phyloP scores from a whole-genome alignment of 2,329 filamentous ascomycete genomes.

The Setomelanomma holmii region DNA sequence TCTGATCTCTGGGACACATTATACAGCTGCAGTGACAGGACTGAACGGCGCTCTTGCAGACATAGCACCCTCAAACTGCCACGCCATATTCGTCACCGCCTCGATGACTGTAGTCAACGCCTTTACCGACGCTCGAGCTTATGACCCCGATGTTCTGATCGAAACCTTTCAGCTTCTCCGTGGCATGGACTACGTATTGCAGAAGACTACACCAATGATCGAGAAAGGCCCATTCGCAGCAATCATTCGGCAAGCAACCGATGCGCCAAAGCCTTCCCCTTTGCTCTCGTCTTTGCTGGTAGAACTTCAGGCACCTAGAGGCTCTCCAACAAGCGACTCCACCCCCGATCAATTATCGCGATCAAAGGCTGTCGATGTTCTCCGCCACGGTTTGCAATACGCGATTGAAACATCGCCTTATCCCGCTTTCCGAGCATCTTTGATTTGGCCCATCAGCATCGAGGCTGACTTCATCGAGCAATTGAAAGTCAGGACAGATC shows the following conservation, averaged over 20 bases:
- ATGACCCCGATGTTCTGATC: conserved; percentile 30
- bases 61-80: conserved; percentile 34
- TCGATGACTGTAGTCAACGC: conserved; percentile 33
- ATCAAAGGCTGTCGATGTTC: conserved; percentile 17
- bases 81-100: conserved; percentile 36
- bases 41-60: conserved; percentile 31
- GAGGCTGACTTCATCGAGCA: conserved; percentile 24
- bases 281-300: conserved; percentile 29
- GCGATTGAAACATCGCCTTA: conserved; percentile 28
- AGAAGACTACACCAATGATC: conserved; percentile 21
- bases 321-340: conserved; percentile 9
- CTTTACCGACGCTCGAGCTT: conserved; percentile 27
- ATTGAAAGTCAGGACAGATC: conserved; percentile 19
- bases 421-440: conserved; percentile 24
- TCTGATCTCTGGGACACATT: conserved; percentile 37
- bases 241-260: conserved; percentile 16
- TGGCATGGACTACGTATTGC: conserved; percentile 34
- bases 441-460: conserved; percentile 33
- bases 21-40: conserved; percentile 29
- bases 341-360: conserved; percentile 10
- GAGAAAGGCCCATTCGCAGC: conserved; percentile 29
- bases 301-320: conserved; percentile 22
- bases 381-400: conserved; percentile 25
- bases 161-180: conserved; percentile 38
- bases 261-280: conserved; percentile 22